These are phyloP conservation scores for Termitomyces sp. DNA, from an alignment of 768 basidiomycete species.

Conservation along the genomic window DNA sequence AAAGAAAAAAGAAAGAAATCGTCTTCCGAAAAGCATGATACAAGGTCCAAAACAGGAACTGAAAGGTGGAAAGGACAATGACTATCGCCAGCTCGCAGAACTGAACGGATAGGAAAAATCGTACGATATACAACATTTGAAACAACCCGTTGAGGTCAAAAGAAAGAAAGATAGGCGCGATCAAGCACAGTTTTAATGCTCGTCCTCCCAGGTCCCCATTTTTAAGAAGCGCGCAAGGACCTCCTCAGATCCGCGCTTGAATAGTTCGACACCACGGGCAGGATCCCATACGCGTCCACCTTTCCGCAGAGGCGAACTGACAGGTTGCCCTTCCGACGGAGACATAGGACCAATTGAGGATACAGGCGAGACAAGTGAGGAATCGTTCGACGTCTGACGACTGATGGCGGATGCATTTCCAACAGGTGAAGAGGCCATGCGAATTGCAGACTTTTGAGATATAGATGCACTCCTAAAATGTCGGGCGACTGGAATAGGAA, in stretches of 20 bases:
- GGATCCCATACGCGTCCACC: constrained; percentile 80
- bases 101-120: neutral
- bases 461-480: constrained; percentile 17
- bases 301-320: constrained; percentile 31
- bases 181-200: constrained; percentile 14
- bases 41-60: neutral
- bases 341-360: constrained; percentile 52
- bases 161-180: neutral
- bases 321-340: constrained; percentile 34
- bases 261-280: constrained; percentile 75
- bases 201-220: constrained; percentile 69
- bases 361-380: constrained; percentile 42
- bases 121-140: neutral
- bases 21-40: constrained; percentile 1
- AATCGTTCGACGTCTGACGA: constrained; percentile 45
- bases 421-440: constrained; percentile 7
- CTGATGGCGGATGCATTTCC: constrained; percentile 15
- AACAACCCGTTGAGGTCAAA: neutral
- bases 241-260: constrained; percentile 85
- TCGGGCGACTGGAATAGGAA: constrained; percentile 14
- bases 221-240: constrained; percentile 79
- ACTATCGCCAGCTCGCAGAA: neutral
- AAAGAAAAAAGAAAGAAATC: neutral
- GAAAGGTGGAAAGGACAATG: neutral
- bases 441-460: constrained; percentile 11